Evolutionary conservation across 441 rosid species (phyloP).

Genomic region (Melastoma candidum): DNA sequence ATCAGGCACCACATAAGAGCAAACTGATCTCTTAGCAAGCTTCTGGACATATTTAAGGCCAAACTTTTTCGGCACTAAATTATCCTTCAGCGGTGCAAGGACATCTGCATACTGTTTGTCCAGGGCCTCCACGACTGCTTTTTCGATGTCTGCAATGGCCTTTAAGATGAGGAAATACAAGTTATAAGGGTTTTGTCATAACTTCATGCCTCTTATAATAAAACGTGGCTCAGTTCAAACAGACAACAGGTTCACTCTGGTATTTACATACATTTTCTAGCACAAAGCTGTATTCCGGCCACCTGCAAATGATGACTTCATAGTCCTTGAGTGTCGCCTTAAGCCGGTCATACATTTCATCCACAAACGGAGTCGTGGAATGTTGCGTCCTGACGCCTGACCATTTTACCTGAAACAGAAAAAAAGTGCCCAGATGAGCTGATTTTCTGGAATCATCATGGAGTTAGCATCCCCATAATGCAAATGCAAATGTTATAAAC

Average conservation of each 20-base stretch:
- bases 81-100: slow-evolving; percentile 81
- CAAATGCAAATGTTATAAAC: no score
- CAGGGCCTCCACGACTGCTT: slow-evolving; percentile 83
- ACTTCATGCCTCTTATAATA: background rate
- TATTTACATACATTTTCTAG: slow-evolving; percentile 69
- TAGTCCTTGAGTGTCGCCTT: slow-evolving; percentile 71
- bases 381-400: slow-evolving; percentile 88
- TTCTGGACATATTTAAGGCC: slow-evolving; percentile 91
- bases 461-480: slow-evolving; percentile 4
- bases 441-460: no score
- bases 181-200: background rate
- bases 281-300: slow-evolving; percentile 93
- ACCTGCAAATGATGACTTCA: slow-evolving; percentile 85
- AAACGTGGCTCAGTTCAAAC: background rate
- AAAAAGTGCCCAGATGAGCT: background rate
- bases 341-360: slow-evolving; percentile 86
- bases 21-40: slow-evolving; percentile 71
- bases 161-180: slow-evolving; percentile 19
- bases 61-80: slow-evolving; percentile 77
- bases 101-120: slow-evolving; percentile 96
- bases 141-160: slow-evolving; percentile 97
- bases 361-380: slow-evolving; percentile 89
- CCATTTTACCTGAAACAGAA: slow-evolving; percentile 78
- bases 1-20: slow-evolving; percentile 71
- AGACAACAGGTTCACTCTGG: background rate